Percentiles rank a stretch among this genome's conserved stretches.
These are phyloP conservation scores for Stephania japonica DNA, from an alignment of 164 flowering plant genomes.

Conservation along the genomic window DNA sequence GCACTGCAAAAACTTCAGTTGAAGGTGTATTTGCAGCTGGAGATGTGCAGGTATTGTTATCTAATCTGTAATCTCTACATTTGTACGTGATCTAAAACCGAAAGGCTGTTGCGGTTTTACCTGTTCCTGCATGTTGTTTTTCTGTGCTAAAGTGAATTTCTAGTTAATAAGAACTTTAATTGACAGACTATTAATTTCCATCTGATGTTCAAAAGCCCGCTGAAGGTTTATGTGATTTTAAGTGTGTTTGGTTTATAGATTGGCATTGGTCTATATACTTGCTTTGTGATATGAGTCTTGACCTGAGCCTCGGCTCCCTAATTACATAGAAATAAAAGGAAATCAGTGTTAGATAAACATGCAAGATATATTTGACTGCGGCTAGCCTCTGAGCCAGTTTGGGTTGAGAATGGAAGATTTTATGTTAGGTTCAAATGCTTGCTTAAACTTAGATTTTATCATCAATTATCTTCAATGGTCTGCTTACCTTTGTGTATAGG, in stretches of 20 bases:
- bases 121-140: too few species aligned
- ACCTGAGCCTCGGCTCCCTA: neutral
- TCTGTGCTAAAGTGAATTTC: too few species aligned
- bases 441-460: neutral
- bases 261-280: neutral
- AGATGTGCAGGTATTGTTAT: constrained; percentile 83
- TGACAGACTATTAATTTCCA: neutral
- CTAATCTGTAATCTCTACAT: neutral
- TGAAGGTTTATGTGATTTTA: neutral
- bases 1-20: constrained; percentile 71
- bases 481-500: constrained; percentile 32
- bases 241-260: neutral
- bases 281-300: neutral
- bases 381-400: neutral
- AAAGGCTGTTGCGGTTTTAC: too few species aligned
- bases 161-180: neutral
- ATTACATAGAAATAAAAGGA: neutral
- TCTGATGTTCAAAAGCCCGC: neutral
- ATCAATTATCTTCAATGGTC: neutral
- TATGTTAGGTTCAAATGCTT: neutral
- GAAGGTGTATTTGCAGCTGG: constrained; percentile 99
- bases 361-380: neutral
- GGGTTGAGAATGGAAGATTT: neutral
- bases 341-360: neutral
- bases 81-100: neutral